A percentile compares a stretch with the other conserved stretches of the same genome.
Evolutionary conservation across 2,329 filamentous ascomycete genomes (phyloP).

Genomic region (Hymenoscyphus infarciens): DNA sequence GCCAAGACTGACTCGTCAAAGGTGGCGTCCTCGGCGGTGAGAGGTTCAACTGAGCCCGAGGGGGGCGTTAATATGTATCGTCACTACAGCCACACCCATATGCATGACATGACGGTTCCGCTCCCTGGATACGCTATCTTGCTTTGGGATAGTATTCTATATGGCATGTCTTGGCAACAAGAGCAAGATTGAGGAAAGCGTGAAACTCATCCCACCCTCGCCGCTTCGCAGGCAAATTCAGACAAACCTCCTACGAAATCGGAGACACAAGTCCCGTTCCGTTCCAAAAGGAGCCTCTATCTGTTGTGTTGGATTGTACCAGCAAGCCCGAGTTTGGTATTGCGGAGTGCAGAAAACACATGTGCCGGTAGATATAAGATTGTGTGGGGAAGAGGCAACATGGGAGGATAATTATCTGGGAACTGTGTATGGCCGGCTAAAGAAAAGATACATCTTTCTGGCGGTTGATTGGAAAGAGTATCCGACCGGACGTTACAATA

Average conservation of each 20-base stretch:
- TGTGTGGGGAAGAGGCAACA: conserved; percentile 10
- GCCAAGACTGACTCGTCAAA: conserved; percentile 1
- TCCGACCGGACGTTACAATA: background rate
- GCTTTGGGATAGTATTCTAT: conserved; percentile 7
- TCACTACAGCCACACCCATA: conserved; percentile 3
- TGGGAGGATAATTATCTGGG: conserved; percentile 2
- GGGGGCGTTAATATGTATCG: conserved; percentile 3
- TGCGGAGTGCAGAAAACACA: conserved; percentile 15
- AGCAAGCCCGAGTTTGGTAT: conserved; percentile 7
- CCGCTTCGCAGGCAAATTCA: background rate
- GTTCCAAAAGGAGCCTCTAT: conserved; percentile 8
- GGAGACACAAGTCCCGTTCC: conserved; percentile 12
- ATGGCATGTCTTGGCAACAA: conserved; percentile 7
- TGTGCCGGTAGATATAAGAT: conserved; percentile 10
- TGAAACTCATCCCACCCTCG: background rate
- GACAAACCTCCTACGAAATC: background rate
- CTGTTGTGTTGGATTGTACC: background rate
- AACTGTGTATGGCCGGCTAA: conserved; percentile 8
- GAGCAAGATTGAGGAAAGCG: background rate
- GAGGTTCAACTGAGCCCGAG: background rate
- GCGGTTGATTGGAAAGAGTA: conserved; percentile 6
- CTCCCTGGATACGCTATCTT: conserved; percentile 8
- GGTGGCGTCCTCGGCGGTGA: background rate
- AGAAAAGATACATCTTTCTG: conserved; percentile 3
- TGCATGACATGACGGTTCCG: conserved; percentile 12